Evolutionary conservation across 2,329 filamentous ascomycete genomes (phyloP).

Genomic region (Sodiomyces alkalinus): DNA sequence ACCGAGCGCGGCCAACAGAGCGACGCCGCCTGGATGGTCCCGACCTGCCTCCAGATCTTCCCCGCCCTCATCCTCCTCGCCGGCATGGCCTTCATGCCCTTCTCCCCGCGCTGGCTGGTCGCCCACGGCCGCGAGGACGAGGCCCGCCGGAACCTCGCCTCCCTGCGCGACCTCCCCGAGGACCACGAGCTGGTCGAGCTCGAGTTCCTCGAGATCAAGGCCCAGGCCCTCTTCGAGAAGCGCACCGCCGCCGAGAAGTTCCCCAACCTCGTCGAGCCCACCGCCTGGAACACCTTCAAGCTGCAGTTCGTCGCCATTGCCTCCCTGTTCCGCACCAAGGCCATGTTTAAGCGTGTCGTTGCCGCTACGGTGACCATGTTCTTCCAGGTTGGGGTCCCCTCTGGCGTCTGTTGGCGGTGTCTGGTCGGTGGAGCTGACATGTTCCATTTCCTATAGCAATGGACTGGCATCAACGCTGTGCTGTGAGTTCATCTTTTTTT

Average conservation of each 20-base stretch:
- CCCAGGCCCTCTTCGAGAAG: constrained; percentile 65
- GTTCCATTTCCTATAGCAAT: constrained; percentile 11
- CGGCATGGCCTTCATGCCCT: constrained; percentile 70
- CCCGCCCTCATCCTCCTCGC: constrained; percentile 50
- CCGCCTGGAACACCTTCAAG: constrained; percentile 47
- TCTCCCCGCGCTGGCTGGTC: constrained; percentile 60
- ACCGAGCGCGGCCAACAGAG: constrained; percentile 31
- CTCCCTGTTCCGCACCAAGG: constrained; percentile 46
- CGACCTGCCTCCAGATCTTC: constrained; percentile 54
- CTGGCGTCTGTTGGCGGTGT: too few species aligned
- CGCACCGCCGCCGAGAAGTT: constrained; percentile 51
- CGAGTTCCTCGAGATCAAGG: constrained; percentile 74
- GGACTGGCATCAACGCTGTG: constrained; percentile 39
- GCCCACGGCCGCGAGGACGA: constrained; percentile 56
- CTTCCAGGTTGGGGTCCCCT: constrained; percentile 26
- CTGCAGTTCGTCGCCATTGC: constrained; percentile 53
- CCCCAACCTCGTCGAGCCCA: constrained; percentile 45
- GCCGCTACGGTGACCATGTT: constrained; percentile 50
- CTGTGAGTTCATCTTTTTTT: constrained; percentile 18
- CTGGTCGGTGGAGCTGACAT: too few species aligned
- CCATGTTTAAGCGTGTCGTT: constrained; percentile 52
- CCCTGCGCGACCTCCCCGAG: constrained; percentile 42
- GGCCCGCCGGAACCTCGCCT: constrained; percentile 45
- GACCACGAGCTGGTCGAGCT: constrained; percentile 56
- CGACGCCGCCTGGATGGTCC: constrained; percentile 59